Evolutionary conservation across 495 filamentous ascomycete species (phyloP).

Genomic region (Bryoglossum gracile): DNA sequence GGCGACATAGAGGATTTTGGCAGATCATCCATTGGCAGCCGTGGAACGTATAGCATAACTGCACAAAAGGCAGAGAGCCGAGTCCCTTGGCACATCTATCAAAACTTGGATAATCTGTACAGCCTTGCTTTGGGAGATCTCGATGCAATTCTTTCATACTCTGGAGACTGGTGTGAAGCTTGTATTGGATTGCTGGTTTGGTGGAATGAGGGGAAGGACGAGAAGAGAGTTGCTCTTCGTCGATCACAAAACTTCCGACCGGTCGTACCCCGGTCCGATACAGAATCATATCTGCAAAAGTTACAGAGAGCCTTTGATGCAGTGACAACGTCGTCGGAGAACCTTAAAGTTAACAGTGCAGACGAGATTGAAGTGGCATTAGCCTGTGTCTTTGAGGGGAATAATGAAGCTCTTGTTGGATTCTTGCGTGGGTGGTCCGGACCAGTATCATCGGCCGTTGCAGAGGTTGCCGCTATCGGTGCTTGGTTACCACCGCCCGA

Average conservation of each 20-base stretch:
- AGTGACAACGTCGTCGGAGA: conserved; percentile 31
- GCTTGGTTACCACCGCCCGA: conserved; percentile 62
- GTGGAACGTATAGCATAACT: conserved; percentile 45
- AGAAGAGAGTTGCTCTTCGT: conserved; percentile 31
- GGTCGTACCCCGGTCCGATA: conserved; percentile 26
- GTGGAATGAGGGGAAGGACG: conserved; percentile 74
- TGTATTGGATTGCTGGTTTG: conserved; percentile 71
- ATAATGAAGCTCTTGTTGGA: conserved; percentile 64
- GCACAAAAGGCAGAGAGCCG: conserved; percentile 70
- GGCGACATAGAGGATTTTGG: conserved; percentile 46
- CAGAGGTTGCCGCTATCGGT: conserved; percentile 66
- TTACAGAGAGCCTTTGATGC: conserved; percentile 42
- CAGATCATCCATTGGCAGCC: conserved; percentile 30
- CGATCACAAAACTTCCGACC: conserved; percentile 28
- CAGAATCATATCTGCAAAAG: conserved; percentile 33
- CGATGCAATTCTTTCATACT: conserved; percentile 57
- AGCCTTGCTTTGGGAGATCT: conserved; percentile 64
- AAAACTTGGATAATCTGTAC: conserved; percentile 68
- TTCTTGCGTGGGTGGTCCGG: conserved; percentile 72
- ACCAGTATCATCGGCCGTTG: conserved; percentile 64
- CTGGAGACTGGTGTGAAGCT: conserved; percentile 84
- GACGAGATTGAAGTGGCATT: conserved; percentile 69
- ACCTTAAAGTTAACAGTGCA: conserved; percentile 63
- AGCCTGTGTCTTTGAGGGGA: conserved; percentile 70
- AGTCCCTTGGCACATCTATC: conserved; percentile 81